Base-by-base conservation (phyloP, 1,284 basidiomycete species). In the Chondrostereum purpureum region DNA sequence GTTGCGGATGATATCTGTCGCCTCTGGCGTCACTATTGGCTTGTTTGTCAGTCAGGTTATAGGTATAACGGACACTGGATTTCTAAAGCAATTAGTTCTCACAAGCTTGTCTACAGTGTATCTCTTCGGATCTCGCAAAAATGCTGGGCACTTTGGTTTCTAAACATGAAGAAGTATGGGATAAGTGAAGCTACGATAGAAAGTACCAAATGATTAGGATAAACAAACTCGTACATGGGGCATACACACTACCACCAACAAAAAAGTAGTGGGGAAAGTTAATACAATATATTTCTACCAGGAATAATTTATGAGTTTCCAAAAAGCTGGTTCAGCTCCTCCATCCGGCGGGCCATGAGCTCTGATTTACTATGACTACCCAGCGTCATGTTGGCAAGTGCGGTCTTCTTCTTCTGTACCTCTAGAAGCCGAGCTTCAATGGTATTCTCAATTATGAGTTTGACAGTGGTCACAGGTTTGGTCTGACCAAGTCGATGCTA, bases 321-420 rank as follows among this genome's bases (percentile, higher is more conserved):
- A 58, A 90, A 88, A 44, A 90, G 65, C 59, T 83, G 77, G 50
- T 77, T 75, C 51, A 91, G 72, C 58, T 92, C 88, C 55, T 90
- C 88, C 74, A 92, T 73, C 51, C 89, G 83, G 46, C 88, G 81
- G 53, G 86, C 80, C 63, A 88, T 68, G 55, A 94, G 68, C 57
- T 94, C 91, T 34, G 86, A 77, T 59, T 92, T 90, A 67, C 77
- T 88, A 64, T 88, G 78, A 57, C 77, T 82, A 40, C 86, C 86
- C 45, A 95, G 73, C 0, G 90, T 92, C 77, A 95, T 80, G 55
- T 93, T 90, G 22, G 91, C 93, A 40, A 99, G 70, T 54, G 86
- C 88, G 3, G 86, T 91, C 72, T 99, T 99, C 71, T 94, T 92
- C 63, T 77, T 78, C 70, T 99, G 96, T 14, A 99, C 92, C 64